Conservation (phyloP, 306 rosid species). For the Cicer chorassanicum region DNA sequence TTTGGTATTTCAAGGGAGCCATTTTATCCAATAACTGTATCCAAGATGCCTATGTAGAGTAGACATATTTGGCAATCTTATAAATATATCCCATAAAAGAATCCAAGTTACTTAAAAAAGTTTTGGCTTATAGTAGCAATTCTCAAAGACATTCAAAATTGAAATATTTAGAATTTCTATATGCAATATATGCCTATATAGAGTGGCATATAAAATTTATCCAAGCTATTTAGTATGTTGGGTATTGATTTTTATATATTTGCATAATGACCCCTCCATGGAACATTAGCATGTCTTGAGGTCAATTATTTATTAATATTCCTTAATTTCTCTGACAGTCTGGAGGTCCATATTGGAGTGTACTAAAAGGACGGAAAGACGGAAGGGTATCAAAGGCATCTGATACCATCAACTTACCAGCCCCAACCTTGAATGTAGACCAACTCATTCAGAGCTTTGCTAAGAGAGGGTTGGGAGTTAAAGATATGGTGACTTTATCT, state of each 20-base stretch:
- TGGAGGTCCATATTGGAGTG: constrained; percentile 82
- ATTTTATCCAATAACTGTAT: constrained; percentile 12
- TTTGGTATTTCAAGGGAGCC: background rate
- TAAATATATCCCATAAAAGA: background rate
- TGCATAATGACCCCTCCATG: constrained; percentile 18
- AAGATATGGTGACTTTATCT: constrained; percentile 72
- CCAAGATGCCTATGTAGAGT: constrained; percentile 1
- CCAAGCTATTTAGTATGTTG: constrained; percentile 16
- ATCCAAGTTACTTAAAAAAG: constrained; percentile 8
- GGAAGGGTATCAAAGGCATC: constrained; percentile 72
- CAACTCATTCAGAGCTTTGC: constrained; percentile 69
- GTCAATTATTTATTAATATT: constrained; percentile 11
- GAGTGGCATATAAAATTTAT: constrained; percentile 1
- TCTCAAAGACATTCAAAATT: constrained; percentile 14
- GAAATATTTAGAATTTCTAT: background rate
- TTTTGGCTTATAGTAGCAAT: background rate
- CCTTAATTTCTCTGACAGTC: constrained; percentile 49
- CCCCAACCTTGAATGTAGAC: constrained; percentile 66
- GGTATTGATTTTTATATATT: constrained; percentile 31
- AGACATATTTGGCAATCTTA: constrained; percentile 8
- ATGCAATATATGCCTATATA: background rate
- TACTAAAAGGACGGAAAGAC: constrained; percentile 79
- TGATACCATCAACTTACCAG: constrained; percentile 68
- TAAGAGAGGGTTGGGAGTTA: constrained; percentile 68
- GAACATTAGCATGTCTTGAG: constrained; percentile 39